phyloP scores from a whole-genome alignment of 257 asterid species.

The Pogostemon cablin region DNA sequence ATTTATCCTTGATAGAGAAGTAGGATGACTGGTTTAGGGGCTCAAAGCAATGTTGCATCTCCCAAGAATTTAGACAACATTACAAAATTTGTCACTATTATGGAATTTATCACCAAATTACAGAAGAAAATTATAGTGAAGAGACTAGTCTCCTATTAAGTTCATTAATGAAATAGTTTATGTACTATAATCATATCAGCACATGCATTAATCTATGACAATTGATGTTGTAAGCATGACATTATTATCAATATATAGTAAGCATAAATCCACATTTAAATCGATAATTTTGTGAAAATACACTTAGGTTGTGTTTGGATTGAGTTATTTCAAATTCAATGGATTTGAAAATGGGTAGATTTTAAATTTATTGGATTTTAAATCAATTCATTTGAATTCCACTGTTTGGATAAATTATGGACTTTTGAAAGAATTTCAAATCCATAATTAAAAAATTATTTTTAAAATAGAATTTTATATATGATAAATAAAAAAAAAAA shows the following conservation, averaged over 20 bases:
- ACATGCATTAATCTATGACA: constrained; percentile 30
- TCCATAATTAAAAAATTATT: too few relatives aligned
- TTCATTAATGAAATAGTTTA: constrained; percentile 18
- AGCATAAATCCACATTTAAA: not conserved
- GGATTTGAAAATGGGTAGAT: too few relatives aligned
- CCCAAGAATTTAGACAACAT: constrained; percentile 44
- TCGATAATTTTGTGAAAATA: not conserved
- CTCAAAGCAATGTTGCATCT: constrained; percentile 53
- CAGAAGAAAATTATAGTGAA: constrained; percentile 18
- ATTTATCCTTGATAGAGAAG: constrained; percentile 30
- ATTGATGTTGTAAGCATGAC: constrained; percentile 49
- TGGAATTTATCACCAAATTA: constrained; percentile 27
- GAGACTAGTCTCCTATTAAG: constrained; percentile 21
- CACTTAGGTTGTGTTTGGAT: too few relatives aligned
- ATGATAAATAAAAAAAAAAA: too few relatives aligned
- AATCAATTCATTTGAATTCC: too few relatives aligned
- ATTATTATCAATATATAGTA: constrained; percentile 29
- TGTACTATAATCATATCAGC: constrained; percentile 21
- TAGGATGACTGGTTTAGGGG: constrained; percentile 45
- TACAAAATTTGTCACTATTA: constrained; percentile 33
- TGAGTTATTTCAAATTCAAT: too few relatives aligned
- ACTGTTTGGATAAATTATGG: too few relatives aligned
- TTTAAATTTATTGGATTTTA: too few relatives aligned
- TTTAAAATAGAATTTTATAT: too few relatives aligned
- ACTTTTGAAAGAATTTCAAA: too few relatives aligned